Evolutionary conservation across 78 protist genomes (phyloP).

Genomic region (Emiliania huxleyi): DNA sequence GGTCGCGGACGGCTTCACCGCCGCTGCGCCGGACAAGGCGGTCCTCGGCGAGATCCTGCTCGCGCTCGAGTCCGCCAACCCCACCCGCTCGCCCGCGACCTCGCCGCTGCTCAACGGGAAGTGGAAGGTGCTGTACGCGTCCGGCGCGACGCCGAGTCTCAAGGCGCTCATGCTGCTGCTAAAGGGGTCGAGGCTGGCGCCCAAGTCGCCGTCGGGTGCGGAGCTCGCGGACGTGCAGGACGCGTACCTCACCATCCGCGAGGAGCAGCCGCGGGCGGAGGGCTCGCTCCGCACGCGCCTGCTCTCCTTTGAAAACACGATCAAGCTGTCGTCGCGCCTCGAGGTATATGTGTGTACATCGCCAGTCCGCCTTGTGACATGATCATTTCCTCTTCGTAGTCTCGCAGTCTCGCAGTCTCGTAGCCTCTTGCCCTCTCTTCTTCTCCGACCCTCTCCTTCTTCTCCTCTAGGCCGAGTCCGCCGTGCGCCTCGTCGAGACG

Average conservation of each 20-base stretch:
- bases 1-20: background rate
- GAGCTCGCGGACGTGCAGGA: background rate
- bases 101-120: conserved; percentile 25
- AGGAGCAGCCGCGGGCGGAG: background rate
- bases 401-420: too few relatives aligned
- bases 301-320: background rate
- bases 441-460: too few relatives aligned
- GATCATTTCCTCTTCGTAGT: too few relatives aligned
- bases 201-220: conserved; percentile 3
- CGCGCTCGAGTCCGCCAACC: background rate
- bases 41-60: background rate
- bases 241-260: background rate
- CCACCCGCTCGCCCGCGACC: conserved; percentile 4
- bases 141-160: background rate
- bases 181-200: background rate
- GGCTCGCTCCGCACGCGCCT: background rate
- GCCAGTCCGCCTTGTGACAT: too few relatives aligned
- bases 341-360: too few relatives aligned
- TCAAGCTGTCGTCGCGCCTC: background rate
- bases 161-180: background rate
- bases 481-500: background rate
- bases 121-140: conserved; percentile 4
- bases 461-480: conserved; percentile 15
- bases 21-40: background rate
- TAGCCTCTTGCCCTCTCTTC: too few relatives aligned